Percentiles rank a stretch among this genome's conserved stretches.
Conservation (phyloP, 371 early-diverging fungal genomes). For the Capniomyces stellatus region DNA sequence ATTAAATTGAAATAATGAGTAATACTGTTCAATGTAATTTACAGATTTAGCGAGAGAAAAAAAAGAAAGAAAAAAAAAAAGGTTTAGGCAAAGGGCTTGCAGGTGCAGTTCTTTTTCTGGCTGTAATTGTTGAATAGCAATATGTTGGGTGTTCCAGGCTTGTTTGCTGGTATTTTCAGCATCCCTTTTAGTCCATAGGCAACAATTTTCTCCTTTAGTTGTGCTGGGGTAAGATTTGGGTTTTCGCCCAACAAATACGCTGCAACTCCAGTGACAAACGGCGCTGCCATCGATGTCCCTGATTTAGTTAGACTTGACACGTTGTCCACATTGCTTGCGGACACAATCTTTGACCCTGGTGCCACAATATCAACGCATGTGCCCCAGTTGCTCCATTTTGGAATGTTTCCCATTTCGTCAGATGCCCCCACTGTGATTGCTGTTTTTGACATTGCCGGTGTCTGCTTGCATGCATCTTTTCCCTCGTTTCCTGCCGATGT, state of each 20-base stretch:
- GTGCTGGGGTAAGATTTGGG: constrained; percentile 44
- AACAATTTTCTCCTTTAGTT: constrained; percentile 60
- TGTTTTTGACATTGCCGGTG: constrained; percentile 77
- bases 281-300: constrained; percentile 99
- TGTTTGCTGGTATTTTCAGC: not conserved
- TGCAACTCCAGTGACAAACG: constrained; percentile 93
- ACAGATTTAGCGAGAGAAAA: too few relatives aligned
- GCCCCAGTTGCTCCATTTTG: constrained; percentile 85
- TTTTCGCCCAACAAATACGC: constrained; percentile 67
- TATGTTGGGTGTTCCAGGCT: not conserved
- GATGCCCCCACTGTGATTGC: constrained; percentile 96
- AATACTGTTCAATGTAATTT: too few relatives aligned
- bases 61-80: too few relatives aligned
- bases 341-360: constrained; percentile 58
- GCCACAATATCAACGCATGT: constrained; percentile 89
- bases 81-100: too few relatives aligned
- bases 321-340: not conserved
- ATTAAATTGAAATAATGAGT: too few relatives aligned
- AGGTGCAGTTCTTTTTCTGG: too few relatives aligned
- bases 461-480: constrained; percentile 85
- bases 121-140: too few relatives aligned
- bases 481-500: constrained; percentile 98
- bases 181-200: not conserved
- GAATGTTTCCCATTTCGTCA: constrained; percentile 59
- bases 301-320: not conserved